Evolutionary conservation across 306 rosid genomes (phyloP).

Genomic region (Rosa multiflora): DNA sequence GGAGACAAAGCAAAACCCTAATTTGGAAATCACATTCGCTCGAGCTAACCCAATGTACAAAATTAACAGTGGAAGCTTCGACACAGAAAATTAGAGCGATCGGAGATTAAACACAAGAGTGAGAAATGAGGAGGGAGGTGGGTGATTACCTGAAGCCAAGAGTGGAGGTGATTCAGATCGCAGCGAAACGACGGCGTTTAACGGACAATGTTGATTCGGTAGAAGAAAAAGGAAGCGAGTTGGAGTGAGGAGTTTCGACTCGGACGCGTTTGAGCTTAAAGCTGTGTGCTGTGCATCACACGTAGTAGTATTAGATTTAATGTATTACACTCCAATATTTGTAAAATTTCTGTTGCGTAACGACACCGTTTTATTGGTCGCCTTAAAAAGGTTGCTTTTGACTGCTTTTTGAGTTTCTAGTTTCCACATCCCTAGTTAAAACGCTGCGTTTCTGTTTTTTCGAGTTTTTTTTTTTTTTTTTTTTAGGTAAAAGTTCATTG

Average conservation of each 20-base stretch:
- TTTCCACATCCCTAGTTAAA: too few relatives aligned
- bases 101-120: background rate
- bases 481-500: too few relatives aligned
- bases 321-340: background rate
- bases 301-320: background rate
- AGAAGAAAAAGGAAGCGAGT: background rate
- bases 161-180: background rate
- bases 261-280: slow-evolving; percentile 8
- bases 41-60: background rate
- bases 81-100: background rate
- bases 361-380: background rate
- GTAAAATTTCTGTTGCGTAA: background rate
- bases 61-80: background rate
- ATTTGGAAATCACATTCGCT: slow-evolving; percentile 13
- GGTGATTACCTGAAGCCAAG: background rate
- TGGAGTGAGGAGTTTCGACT: slow-evolving; percentile 1
- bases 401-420: too few relatives aligned
- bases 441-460: too few relatives aligned
- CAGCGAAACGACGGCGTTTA: background rate
- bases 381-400: background rate
- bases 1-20: slow-evolving; percentile 20
- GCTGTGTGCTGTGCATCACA: background rate
- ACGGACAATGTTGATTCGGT: background rate
- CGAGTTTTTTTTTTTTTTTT: too few relatives aligned
- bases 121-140: background rate